Conservation (phyloP, 495 filamentous ascomycete genomes). For the Aspergillus leporis region DNA sequence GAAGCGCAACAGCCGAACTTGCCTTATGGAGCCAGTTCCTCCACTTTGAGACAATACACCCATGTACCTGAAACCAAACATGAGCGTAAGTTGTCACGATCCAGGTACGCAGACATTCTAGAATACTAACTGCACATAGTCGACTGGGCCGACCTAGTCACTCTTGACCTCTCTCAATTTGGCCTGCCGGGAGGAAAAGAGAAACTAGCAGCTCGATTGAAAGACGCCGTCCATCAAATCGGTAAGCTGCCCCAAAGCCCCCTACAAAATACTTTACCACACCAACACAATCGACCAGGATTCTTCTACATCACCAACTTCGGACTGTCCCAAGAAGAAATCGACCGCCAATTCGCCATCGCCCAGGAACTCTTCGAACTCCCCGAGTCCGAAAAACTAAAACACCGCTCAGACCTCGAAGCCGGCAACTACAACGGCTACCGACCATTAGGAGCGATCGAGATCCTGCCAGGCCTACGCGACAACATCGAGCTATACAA, state of each 20-base stretch:
- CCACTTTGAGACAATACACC: not conserved
- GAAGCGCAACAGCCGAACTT: not conserved
- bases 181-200: conserved; percentile 52
- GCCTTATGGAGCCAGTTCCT: not conserved
- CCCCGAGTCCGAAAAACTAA: conserved; percentile 49
- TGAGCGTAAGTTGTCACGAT: not conserved
- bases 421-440: conserved; percentile 47
- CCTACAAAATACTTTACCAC: not conserved
- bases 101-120: not conserved
- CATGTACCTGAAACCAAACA: not conserved
- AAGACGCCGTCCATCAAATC: conserved; percentile 49
- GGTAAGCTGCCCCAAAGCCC: conserved; percentile 21
- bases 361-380: conserved; percentile 50
- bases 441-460: conserved; percentile 23
- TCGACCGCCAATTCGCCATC: conserved; percentile 53
- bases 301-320: conserved; percentile 56
- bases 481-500: conserved; percentile 60
- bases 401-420: conserved; percentile 46
- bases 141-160: conserved; percentile 52
- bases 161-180: conserved; percentile 52
- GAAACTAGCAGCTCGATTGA: conserved; percentile 49
- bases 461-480: conserved; percentile 33
- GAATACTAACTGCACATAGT: not conserved
- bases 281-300: conserved; percentile 6
- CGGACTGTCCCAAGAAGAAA: conserved; percentile 49